Evolutionary conservation across 768 basidiomycete genomes (phyloP), one percentile per base, ranked within the genome.

Genomic region (Arthromyces matolae): DNA sequence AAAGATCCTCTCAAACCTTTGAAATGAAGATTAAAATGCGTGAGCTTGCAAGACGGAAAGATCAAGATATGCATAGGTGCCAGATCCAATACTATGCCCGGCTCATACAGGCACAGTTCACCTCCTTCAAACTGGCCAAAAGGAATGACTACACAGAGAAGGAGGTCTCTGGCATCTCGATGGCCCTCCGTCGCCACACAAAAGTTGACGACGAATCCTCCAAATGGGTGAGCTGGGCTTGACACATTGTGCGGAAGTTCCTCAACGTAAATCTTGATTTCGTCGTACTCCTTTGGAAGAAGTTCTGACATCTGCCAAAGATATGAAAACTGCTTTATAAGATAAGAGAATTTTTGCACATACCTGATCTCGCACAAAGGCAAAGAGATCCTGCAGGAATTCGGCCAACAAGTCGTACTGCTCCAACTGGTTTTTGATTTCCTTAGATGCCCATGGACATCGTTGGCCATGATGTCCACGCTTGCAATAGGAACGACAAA

Each of bases 181-280:
- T 65, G 64, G n/a, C 50, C 47, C 4, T 31, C 42, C 0, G 61
- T 64, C 0, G 49, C 28, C 0, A 61, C 54, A 32, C 60, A 59
- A 23, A 64, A 28, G 22, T 65, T 65, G 14, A 64, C 20, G 0
- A 62, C 54, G 36, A 64, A 62, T 0, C 65, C 63, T 9, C 47
- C 49, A 22, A 65, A 67, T 1, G 63, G 63, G 34, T 59, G 52
- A 0, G 48, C 51, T 2, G 57, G 58, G 3, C 56, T 53, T 1
- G 49, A 33, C 2, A 39, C 52, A 5, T 56, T 54, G 9, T 45
- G 27, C 4, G 62, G 65, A 3, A 56, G 58, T 13, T 25, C 22
- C 4, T 60, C 52, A 1, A 51, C 47, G 29, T 41, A 61, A 4
- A 56, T 55, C 2, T 42, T 38, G 4, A 66, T 42, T 14, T 52